phyloP scores from a whole-genome alignment of 345 rosid genomes.

The Hibiscus tridactylites region DNA sequence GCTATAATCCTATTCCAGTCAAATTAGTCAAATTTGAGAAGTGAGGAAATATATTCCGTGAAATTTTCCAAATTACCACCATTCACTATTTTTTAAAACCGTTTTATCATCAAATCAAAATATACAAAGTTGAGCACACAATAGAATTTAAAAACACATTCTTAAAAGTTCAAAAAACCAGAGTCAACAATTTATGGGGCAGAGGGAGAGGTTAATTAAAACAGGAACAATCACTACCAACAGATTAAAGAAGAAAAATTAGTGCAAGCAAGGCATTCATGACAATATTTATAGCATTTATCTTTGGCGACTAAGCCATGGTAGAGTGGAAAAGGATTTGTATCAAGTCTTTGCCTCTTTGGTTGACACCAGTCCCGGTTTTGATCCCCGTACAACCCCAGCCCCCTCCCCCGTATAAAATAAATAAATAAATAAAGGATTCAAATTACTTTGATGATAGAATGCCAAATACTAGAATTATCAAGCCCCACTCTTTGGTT shows the following conservation, averaged over 20 bases:
- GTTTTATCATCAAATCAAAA: not conserved
- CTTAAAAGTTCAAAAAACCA: not conserved
- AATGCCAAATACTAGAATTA: not conserved
- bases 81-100: not conserved
- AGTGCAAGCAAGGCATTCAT: not conserved
- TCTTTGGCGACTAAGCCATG: not conserved
- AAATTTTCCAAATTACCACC: not conserved
- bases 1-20: not conserved
- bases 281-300: not conserved
- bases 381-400: too few relatives aligned
- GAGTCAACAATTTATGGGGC: not conserved
- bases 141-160: not conserved
- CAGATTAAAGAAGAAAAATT: not conserved
- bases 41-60: not conserved
- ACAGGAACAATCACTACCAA: not conserved
- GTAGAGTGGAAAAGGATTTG: too few relatives aligned
- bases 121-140: not conserved
- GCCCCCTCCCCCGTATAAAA: too few relatives aligned
- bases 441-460: slow-evolving; percentile 1
- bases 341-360: too few relatives aligned
- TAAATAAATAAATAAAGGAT: not conserved
- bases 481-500: not conserved
- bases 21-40: not conserved
- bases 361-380: too few relatives aligned
- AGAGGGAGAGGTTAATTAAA: not conserved